A percentile compares a stretch with the other conserved stretches of the same genome.
phyloP scores from a whole-genome alignment of 2,329 filamentous ascomycete species.

The Neonectria ditissima region DNA sequence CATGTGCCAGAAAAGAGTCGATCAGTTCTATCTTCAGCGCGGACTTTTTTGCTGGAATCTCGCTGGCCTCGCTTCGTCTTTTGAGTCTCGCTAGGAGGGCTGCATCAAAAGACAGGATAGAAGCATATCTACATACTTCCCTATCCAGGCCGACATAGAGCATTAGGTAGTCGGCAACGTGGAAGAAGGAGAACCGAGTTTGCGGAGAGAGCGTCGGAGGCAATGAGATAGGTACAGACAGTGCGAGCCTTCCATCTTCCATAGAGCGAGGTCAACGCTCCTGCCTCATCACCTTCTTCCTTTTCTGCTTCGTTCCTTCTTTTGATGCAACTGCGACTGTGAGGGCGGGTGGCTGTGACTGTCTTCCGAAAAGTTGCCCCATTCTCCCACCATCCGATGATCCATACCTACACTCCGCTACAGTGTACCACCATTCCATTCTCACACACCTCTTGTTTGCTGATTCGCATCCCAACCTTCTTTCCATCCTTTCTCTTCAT shows the following conservation, averaged over 20 bases:
- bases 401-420: background rate
- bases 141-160: background rate
- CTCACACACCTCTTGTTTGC: background rate
- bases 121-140: background rate
- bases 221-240: background rate
- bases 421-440: background rate
- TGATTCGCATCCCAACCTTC: background rate
- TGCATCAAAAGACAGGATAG: background rate
- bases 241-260: background rate
- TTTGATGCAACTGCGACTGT: background rate
- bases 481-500: background rate
- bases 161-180: background rate
- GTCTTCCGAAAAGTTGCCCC: background rate
- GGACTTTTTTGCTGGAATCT: background rate
- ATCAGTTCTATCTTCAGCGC: background rate
- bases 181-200: background rate
- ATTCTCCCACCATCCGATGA: background rate
- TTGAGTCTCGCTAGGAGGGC: background rate
- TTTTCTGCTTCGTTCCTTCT: conserved; percentile 1
- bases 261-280: background rate
- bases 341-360: background rate
- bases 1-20: background rate
- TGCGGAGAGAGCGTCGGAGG: background rate
- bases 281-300: background rate
- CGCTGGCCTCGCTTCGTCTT: background rate